phyloP scores from a whole-genome alignment of 441 rosid genomes.

The Iberis amara region DNA sequence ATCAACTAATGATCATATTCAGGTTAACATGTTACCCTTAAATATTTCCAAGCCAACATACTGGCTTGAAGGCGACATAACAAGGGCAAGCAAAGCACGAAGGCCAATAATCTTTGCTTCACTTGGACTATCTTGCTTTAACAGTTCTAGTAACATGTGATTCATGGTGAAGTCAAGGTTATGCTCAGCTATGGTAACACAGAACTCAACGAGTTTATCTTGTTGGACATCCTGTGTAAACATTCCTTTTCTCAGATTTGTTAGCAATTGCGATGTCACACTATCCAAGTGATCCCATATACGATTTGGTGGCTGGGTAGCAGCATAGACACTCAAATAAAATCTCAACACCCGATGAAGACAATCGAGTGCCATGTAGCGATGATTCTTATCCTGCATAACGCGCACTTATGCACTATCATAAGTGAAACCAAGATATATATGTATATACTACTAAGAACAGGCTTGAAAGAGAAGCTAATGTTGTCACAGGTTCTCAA shows the following conservation, averaged over 20 bases:
- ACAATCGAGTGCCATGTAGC: slow-evolving; percentile 95
- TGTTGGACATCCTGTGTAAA: slow-evolving; percentile 98
- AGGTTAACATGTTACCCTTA: slow-evolving; percentile 48
- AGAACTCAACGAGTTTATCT: slow-evolving; percentile 96
- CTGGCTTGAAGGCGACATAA: slow-evolving; percentile 87
- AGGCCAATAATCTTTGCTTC: slow-evolving; percentile 98
- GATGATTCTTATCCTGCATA: slow-evolving; percentile 93
- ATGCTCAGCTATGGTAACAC: slow-evolving; percentile 96
- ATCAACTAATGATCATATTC: slow-evolving; percentile 24
- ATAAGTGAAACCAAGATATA: slow-evolving; percentile 24
- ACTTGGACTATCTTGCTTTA: slow-evolving; percentile 93
- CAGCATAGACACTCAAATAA: slow-evolving; percentile 91
- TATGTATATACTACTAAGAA: neutral
- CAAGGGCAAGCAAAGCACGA: slow-evolving; percentile 93
- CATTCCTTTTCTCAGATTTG: slow-evolving; percentile 84
- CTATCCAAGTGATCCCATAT: slow-evolving; percentile 99
- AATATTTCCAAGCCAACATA: slow-evolving; percentile 87
- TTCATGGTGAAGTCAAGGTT: slow-evolving; percentile 99
- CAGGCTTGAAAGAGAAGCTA: neutral
- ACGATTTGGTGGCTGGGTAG: slow-evolving; percentile 86
- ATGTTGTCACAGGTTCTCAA: slow-evolving; percentile 18
- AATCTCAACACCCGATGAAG: slow-evolving; percentile 97
- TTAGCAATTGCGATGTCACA: slow-evolving; percentile 92
- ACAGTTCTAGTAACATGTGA: slow-evolving; percentile 93
- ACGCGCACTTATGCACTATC: slow-evolving; percentile 5